phyloP scores from a whole-genome alignment of 352 stramenopile species.

The Salisapilia sapeloensis region DNA sequence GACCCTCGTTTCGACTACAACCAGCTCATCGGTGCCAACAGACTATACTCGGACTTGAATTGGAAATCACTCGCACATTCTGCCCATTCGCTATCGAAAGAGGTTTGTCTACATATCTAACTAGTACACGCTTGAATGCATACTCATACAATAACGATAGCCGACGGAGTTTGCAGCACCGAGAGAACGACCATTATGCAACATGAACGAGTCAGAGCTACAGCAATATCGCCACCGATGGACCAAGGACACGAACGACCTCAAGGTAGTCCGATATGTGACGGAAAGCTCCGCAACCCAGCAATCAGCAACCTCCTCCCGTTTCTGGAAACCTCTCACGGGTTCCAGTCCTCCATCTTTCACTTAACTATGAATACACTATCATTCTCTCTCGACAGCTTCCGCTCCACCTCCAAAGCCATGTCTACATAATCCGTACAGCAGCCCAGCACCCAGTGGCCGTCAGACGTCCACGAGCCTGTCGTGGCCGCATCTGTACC shows the following conservation, averaged over 20 bases:
- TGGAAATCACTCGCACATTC: constrained; percentile 50
- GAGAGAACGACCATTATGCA: constrained; percentile 26
- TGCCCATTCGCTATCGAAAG: constrained; percentile 23
- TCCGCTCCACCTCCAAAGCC: too few species aligned
- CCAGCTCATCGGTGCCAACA: constrained; percentile 46
- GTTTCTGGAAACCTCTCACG: too few species aligned
- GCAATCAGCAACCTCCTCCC: too few species aligned
- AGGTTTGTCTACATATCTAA: constrained; percentile 4
- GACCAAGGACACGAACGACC: constrained; percentile 32
- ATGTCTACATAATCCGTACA: too few species aligned
- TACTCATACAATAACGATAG: neutral
- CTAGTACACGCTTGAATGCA: neutral
- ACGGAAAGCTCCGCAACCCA: constrained; percentile 31
- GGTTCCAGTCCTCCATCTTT: too few species aligned
- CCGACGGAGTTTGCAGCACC: constrained; percentile 50
- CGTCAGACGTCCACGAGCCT: too few species aligned
- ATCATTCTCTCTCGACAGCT: too few species aligned
- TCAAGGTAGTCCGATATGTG: constrained; percentile 34
- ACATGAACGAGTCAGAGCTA: constrained; percentile 26
- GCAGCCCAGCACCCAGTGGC: too few species aligned
- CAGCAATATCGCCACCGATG: constrained; percentile 37
- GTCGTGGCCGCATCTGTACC: too few species aligned
- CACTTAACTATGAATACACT: too few species aligned
- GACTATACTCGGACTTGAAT: constrained; percentile 17
- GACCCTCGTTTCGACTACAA: constrained; percentile 55